Base-by-base conservation (phyloP, 2,329 filamentous ascomycete genomes). In the Penicillium rolfsii region DNA sequence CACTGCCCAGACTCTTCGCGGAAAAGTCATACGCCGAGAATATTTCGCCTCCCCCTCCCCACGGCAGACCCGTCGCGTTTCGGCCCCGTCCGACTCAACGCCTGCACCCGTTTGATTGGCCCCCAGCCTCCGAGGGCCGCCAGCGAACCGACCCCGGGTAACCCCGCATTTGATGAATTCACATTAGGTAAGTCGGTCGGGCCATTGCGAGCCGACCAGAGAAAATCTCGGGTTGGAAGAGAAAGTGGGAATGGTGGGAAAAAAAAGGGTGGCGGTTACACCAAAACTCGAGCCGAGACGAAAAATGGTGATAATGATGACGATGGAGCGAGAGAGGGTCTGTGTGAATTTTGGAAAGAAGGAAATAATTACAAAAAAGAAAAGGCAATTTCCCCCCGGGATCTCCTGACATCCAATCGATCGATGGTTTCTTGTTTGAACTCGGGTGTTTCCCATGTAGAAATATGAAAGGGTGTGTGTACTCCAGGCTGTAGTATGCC, bases 101-200 rank as follows among this genome's bases (percentile, higher is more conserved):
- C 36, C 61, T 46, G 52, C 8, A 5, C 40, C 3, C 46, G 1
- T 24, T 5, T 64, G 64, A 68, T 68, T 68, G 67, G 67, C 55
- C 62, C 58, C 59, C 60, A 60, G 22, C 59, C 61, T 62, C 67
- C 67, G 67, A 68, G 57, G 53, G 19, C 49, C 45, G 35, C 54
- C 53, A 66, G 60, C 57, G 59, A 67, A 64, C 65, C 63, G 65
- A 68, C 66, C 67, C 65, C 67, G 66, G 67, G 45, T 56, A 69
- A 68, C 67, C 67, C 67, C 67, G 67, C 67, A 69, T 69, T 69
- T 62, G 30, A 36, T 58, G 36, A 56, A 58, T 67, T 66, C 54
- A 36, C 55, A 62, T 69, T 69, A 69, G 64, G 65, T 69, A 65
- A 63, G 48, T 43, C 60, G 62, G 59, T 62, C 55, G 48, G 45